phyloP scores from a whole-genome alignment of 2,329 filamentous ascomycete genomes.

The Stachybotrys chlorohalonatus region DNA sequence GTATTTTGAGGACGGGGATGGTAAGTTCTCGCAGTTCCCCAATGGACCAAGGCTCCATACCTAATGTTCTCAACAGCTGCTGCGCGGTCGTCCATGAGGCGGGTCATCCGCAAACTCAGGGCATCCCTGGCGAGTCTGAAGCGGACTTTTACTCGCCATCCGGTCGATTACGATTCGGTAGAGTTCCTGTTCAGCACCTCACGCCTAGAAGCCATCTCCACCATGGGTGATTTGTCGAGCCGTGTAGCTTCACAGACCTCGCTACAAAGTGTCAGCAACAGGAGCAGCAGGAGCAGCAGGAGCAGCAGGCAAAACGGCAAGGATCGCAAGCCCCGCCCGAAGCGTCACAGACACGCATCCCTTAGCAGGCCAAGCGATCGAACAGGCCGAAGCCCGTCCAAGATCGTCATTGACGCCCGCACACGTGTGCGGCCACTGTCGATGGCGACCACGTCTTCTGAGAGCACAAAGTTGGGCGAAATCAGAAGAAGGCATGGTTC shows the following conservation, averaged over 20 bases:
- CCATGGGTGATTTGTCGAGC: conserved; percentile 37
- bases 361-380: conserved; percentile 3
- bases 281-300: conserved; percentile 9
- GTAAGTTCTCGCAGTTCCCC: conserved; percentile 19
- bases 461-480: conserved; percentile 37
- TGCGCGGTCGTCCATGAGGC: conserved; percentile 28
- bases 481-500: conserved; percentile 17
- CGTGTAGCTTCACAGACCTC: conserved; percentile 12
- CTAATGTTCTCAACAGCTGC: conserved; percentile 17
- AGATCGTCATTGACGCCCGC: conserved; percentile 1
- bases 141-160: conserved; percentile 20
- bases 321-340: conserved; percentile 2
- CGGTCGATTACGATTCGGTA: conserved; percentile 36
- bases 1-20: conserved; percentile 36
- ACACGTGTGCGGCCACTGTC: conserved; percentile 12
- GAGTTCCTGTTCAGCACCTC: conserved; percentile 37
- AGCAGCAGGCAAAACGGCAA: conserved; percentile 8
- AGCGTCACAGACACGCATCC: conserved; percentile 4
- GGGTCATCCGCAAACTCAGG: conserved; percentile 32
- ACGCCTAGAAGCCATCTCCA: conserved; percentile 35
- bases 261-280: conserved; percentile 6
- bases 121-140: conserved; percentile 30
- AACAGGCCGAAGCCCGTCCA: conserved; percentile 1
- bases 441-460: conserved; percentile 27
- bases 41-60: background rate